Evolutionary conservation across 495 filamentous ascomycete species (phyloP).

Genomic region (Penicillium steckii): DNA sequence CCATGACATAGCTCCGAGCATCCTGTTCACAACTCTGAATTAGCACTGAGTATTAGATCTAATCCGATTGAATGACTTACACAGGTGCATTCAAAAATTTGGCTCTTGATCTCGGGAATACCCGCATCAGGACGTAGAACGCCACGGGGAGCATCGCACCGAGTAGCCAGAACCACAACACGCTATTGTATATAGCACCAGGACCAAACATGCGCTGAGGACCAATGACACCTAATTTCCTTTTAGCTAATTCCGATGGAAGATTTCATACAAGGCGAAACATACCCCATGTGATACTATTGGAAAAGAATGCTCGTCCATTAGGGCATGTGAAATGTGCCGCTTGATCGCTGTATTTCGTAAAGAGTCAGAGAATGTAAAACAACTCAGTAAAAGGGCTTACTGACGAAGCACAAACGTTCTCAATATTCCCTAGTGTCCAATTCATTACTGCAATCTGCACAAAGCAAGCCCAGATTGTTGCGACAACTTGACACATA

Average conservation of each 20-base stretch:
- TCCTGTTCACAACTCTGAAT: slow-evolving; percentile 24
- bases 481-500: slow-evolving; percentile 59
- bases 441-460: slow-evolving; percentile 59
- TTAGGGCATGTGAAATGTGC: slow-evolving; percentile 57
- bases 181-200: slow-evolving; percentile 53
- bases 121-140: slow-evolving; percentile 47
- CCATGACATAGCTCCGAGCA: slow-evolving; percentile 55
- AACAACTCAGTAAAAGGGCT: slow-evolving; percentile 17
- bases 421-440: slow-evolving; percentile 54
- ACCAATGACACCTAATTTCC: slow-evolving; percentile 53
- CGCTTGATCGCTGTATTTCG: slow-evolving; percentile 18
- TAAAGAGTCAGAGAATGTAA: not conserved
- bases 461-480: slow-evolving; percentile 58
- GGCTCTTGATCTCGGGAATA: slow-evolving; percentile 45
- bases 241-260: not conserved
- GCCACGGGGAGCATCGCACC: slow-evolving; percentile 51
- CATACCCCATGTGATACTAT: slow-evolving; percentile 53
- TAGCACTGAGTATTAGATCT: not conserved
- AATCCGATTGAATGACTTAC: slow-evolving; percentile 5
- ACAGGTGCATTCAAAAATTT: slow-evolving; percentile 53
- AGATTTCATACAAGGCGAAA: too few species aligned
- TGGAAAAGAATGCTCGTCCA: slow-evolving; percentile 59
- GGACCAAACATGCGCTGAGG: slow-evolving; percentile 61
- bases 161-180: slow-evolving; percentile 56
- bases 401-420: slow-evolving; percentile 54